Base-by-base conservation (phyloP, 2,329 filamentous ascomycete genomes). In the Decorospora gaudefroyi region DNA sequence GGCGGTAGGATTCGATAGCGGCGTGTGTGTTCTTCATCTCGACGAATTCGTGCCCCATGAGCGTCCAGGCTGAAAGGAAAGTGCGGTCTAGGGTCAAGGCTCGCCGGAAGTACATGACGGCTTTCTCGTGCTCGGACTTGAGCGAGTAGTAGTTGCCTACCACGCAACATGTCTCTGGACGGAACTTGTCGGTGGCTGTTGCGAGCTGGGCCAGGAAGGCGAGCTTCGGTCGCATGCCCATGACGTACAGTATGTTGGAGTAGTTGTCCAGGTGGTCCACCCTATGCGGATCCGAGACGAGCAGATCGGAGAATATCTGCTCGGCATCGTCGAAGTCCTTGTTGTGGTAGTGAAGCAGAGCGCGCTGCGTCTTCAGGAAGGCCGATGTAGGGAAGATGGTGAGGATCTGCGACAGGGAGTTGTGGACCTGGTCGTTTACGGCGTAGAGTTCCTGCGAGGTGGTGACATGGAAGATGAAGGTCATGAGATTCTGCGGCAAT, bases 1-100 rank as follows among this genome's bases (percentile, higher is more conserved):
- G 86, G 1, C 93, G 84, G 65, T 99, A 99, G 1, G 90, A 95
- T 69, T 99, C 93, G 50, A 99, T 97, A 6, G 93, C 93, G 0
- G 93, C 92, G 62, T 99, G 93, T 0, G 92, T 97, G 67, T 99
- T 99, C 66, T 97, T 99, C 72, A 99, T 84, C 71, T 99, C 93
- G 40, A 97, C 90, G 60, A 96, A 99, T 69, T 99, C 93, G 70
- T 99, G 93, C 1, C 93, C 93, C 92, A 99, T 97, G 1, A 99
- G 78, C 0, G 93, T 99, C 93, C 93, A 99, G 1, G 93, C 93
- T 0, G 90, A 95, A 11, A 96, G 79, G 67, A 93, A 99, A 17
- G 85, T 86, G 7, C 92, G 85, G 66, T 99, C 93, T 0, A 99
- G 78, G 0, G 90, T 95, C 13, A 99, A 74, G 0, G 93, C 93